These are phyloP conservation scores for Stagonosporopsis cucurbitacearum DNA, from an alignment of 2,329 filamentous ascomycete genomes.

Conservation along the genomic window DNA sequence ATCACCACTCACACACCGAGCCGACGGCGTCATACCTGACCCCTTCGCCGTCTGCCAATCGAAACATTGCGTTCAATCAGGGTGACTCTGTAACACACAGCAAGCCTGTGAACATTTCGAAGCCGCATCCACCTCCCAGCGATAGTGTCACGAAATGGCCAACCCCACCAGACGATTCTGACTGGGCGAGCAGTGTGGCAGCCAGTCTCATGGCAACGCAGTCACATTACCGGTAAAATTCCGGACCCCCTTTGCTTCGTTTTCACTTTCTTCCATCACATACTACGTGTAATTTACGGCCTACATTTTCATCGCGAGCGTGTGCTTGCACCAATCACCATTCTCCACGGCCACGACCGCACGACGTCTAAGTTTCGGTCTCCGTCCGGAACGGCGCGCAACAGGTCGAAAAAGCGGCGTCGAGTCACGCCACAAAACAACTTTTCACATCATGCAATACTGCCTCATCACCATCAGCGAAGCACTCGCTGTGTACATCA, in stretches of 20 bases:
- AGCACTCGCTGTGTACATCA: slow-evolving; percentile 35
- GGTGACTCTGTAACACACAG: slow-evolving; percentile 67
- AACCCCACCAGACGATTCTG: slow-evolving; percentile 91
- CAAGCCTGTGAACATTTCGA: slow-evolving; percentile 72
- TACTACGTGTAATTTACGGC: slow-evolving; percentile 25
- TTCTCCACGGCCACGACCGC: slow-evolving; percentile 42
- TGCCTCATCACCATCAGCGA: slow-evolving; percentile 27
- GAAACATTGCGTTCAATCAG: slow-evolving; percentile 76
- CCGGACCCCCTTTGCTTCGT: slow-evolving; percentile 8
- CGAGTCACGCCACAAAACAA: slow-evolving; percentile 29
- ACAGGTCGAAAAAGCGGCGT: slow-evolving; percentile 16
- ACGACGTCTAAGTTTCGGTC: slow-evolving; percentile 40
- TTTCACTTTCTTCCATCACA: slow-evolving; percentile 29
- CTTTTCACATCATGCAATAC: slow-evolving; percentile 34
- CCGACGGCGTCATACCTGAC: slow-evolving; percentile 69
- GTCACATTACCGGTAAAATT: slow-evolving; percentile 43
- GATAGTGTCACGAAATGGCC: slow-evolving; percentile 77
- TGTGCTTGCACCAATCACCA: slow-evolving; percentile 28
- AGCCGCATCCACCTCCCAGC: slow-evolving; percentile 50
- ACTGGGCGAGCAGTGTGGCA: slow-evolving; percentile 85
- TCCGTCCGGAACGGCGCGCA: slow-evolving; percentile 48
- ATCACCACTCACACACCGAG: slow-evolving; percentile 67
- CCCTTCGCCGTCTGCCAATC: slow-evolving; percentile 81
- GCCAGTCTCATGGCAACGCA: slow-evolving; percentile 65
- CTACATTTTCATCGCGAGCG: slow-evolving; percentile 29